Conservation (phyloP, 108 stramenopile genomes). For the Heterococcus sp. region DNA sequence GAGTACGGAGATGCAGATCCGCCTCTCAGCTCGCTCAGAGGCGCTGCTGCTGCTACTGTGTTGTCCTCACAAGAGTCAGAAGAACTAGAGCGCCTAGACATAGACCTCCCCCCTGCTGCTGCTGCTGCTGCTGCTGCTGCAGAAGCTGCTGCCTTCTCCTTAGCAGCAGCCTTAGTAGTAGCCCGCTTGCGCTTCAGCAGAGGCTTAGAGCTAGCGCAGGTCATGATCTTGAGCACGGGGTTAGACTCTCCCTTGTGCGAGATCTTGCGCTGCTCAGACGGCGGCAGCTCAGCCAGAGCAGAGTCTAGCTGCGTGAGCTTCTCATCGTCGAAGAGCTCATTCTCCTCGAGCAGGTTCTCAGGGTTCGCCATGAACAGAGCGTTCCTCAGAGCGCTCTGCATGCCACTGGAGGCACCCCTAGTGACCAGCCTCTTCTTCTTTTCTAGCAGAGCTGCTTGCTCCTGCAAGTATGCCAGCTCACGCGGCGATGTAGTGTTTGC, state of each 20-base stretch:
- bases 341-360: conserved; percentile 5
- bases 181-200: neutral
- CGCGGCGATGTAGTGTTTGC: neutral
- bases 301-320: neutral
- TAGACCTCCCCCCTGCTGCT: too few species aligned
- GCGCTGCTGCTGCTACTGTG: neutral
- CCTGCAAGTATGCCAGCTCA: neutral
- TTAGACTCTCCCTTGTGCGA: neutral
- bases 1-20: too few species aligned
- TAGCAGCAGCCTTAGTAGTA: too few species aligned
- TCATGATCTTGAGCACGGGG: neutral
- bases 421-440: conserved; percentile 33
- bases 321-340: conserved; percentile 16
- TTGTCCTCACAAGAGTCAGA: too few species aligned
- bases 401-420: conserved; percentile 24
- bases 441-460: neutral
- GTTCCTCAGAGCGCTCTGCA: conserved; percentile 20
- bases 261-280: neutral
- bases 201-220: neutral
- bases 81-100: too few species aligned
- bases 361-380: conserved; percentile 37
- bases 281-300: neutral
- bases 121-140: neutral
- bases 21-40: neutral
- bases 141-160: neutral